phyloP scores from a whole-genome alignment of 2,329 filamentous ascomycete species.

The Talaromyces rugulosus region DNA sequence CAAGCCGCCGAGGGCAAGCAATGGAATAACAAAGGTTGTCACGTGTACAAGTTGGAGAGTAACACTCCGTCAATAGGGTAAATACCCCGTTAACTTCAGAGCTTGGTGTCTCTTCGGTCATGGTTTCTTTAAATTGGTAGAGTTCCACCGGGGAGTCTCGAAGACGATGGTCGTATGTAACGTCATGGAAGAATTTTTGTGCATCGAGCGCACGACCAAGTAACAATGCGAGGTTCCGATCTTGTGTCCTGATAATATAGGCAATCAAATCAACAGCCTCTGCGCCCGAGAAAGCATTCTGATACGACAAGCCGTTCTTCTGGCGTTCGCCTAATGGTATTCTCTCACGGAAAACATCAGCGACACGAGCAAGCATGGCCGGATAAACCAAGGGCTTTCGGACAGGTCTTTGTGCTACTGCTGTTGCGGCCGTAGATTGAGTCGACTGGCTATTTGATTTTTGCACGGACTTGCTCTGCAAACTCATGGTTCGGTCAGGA shows the following conservation, averaged over 20 bases:
- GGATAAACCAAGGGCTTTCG: slow-evolving; percentile 87
- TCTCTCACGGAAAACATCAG: slow-evolving; percentile 85
- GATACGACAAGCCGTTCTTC: slow-evolving; percentile 96
- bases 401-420: slow-evolving; percentile 58
- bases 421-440: slow-evolving; percentile 52
- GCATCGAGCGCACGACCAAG: slow-evolving; percentile 89
- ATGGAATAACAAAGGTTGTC: slow-evolving; percentile 98
- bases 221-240: slow-evolving; percentile 87
- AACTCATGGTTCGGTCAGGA: slow-evolving; percentile 58
- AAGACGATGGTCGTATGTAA: slow-evolving; percentile 92
- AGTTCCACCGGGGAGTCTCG: slow-evolving; percentile 92
- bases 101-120: slow-evolving; percentile 67
- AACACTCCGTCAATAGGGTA: slow-evolving; percentile 92
- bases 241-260: slow-evolving; percentile 95
- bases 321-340: slow-evolving; percentile 81
- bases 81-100: slow-evolving; percentile 93
- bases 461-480: slow-evolving; percentile 52
- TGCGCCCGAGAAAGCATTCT: slow-evolving; percentile 91
- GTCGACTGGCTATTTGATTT: slow-evolving; percentile 46
- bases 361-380: slow-evolving; percentile 86
- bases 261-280: slow-evolving; percentile 94
- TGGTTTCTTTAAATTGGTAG: slow-evolving; percentile 91
- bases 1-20: slow-evolving; percentile 84
- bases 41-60: slow-evolving; percentile 92
- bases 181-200: slow-evolving; percentile 98